Evolutionary conservation across 257 asterid species (phyloP).

Genomic region (Rauvolfia tetraphylla): DNA sequence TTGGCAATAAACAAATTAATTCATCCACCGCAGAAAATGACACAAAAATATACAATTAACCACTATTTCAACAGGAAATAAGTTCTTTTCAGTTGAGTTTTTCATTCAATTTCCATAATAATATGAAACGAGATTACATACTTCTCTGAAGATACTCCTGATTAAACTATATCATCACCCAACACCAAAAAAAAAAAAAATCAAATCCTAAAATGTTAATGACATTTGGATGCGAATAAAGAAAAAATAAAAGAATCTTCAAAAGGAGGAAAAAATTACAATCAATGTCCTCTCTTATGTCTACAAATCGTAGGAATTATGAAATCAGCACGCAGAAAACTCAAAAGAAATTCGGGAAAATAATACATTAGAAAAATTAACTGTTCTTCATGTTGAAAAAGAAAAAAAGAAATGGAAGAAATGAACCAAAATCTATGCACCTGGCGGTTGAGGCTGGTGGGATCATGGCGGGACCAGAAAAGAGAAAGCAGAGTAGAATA

Average conservation of each 20-base stretch:
- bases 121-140: not conserved
- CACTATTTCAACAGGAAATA: too few relatives aligned
- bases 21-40: too few relatives aligned
- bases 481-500: conserved; percentile 55
- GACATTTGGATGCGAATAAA: too few relatives aligned
- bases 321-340: not conserved
- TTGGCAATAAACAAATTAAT: too few relatives aligned
- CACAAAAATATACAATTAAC: too few relatives aligned
- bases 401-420: not conserved
- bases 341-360: not conserved
- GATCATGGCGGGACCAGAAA: conserved; percentile 74
- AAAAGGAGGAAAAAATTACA: too few relatives aligned
- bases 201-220: not conserved
- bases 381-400: not conserved
- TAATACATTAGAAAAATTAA: not conserved
- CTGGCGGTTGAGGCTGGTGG: conserved; percentile 82
- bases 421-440: conserved; percentile 10
- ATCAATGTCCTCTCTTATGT: too few relatives aligned
- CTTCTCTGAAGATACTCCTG: not conserved
- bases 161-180: too few relatives aligned
- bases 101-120: not conserved
- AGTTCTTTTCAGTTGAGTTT: too few relatives aligned
- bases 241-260: too few relatives aligned
- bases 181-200: too few relatives aligned
- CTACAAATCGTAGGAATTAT: too few relatives aligned